phyloP scores from a whole-genome alignment of 2,329 filamentous ascomycete genomes.

The Botrytis cinerea region DNA sequence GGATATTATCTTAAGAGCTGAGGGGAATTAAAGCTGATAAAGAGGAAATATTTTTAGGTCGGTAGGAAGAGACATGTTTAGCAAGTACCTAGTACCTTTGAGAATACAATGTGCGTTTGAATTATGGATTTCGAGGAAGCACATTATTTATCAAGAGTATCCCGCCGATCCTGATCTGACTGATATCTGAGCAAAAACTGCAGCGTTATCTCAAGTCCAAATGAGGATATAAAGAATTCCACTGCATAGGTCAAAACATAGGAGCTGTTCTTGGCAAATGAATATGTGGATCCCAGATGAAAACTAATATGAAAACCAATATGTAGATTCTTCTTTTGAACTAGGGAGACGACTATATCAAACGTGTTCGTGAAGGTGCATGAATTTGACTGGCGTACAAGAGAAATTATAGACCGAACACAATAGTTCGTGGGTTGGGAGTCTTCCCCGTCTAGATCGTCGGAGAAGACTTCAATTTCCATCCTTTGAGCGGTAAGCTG shows the following conservation, averaged over 20 bases:
- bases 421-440: too few relatives aligned
- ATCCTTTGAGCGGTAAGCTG: not conserved
- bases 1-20: not conserved
- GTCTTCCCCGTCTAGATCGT: not conserved
- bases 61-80: not conserved
- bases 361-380: not conserved
- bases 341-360: not conserved
- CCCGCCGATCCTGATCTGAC: not conserved
- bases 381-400: not conserved
- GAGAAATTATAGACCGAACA: not conserved
- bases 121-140: not conserved
- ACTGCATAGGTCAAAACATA: not conserved
- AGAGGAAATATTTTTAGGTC: not conserved
- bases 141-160: not conserved
- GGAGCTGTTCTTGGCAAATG: not conserved
- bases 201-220: not conserved
- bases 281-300: not conserved
- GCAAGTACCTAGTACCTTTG: not conserved
- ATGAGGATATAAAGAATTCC: not conserved
- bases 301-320: not conserved
- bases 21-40: not conserved
- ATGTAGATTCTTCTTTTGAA: not conserved
- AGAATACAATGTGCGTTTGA: not conserved
- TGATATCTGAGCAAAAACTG: not conserved
- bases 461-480: not conserved